Percentiles rank a stretch among this genome's conserved stretches.
These are phyloP conservation scores for Calamus simplicifolius DNA, from an alignment of 176 grass and related monocot species.

Conservation along the genomic window DNA sequence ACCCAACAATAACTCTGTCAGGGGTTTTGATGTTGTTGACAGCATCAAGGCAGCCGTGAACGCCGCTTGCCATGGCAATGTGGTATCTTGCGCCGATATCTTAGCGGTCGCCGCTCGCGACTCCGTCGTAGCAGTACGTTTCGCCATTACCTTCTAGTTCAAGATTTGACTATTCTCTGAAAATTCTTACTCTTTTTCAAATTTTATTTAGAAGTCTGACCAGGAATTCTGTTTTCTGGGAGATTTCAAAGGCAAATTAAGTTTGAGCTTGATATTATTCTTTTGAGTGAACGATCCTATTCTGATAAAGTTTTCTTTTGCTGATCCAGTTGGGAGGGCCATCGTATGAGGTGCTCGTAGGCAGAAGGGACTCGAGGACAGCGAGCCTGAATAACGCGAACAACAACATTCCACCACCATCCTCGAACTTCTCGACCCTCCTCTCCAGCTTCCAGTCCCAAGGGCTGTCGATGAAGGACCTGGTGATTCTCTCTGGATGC, in stretches of 20 bases:
- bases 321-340: slow-evolving; percentile 26
- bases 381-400: slow-evolving; percentile 30
- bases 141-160: not conserved
- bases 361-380: slow-evolving; percentile 21
- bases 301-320: no score
- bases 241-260: no score
- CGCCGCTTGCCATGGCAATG: slow-evolving; percentile 41
- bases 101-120: slow-evolving; percentile 57
- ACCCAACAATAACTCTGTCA: slow-evolving; percentile 53
- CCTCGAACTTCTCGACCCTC: slow-evolving; percentile 15
- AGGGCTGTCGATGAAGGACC: slow-evolving; percentile 21
- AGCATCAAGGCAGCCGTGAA: slow-evolving; percentile 58
- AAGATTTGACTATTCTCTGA: no score
- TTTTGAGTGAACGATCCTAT: no score
- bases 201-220: no score
- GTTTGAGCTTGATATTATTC: no score
- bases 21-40: slow-evolving; percentile 71
- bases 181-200: no score
- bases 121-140: slow-evolving; percentile 50
- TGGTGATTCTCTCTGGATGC: slow-evolving; percentile 30
- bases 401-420: slow-evolving; percentile 24
- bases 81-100: slow-evolving; percentile 72
- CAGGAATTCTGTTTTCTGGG: no score
- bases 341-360: slow-evolving; percentile 25
- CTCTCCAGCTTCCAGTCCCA: slow-evolving; percentile 32